Base-by-base conservation (phyloP, 2,329 filamentous ascomycete genomes). In the Rhynchosporium agropyri region DNA sequence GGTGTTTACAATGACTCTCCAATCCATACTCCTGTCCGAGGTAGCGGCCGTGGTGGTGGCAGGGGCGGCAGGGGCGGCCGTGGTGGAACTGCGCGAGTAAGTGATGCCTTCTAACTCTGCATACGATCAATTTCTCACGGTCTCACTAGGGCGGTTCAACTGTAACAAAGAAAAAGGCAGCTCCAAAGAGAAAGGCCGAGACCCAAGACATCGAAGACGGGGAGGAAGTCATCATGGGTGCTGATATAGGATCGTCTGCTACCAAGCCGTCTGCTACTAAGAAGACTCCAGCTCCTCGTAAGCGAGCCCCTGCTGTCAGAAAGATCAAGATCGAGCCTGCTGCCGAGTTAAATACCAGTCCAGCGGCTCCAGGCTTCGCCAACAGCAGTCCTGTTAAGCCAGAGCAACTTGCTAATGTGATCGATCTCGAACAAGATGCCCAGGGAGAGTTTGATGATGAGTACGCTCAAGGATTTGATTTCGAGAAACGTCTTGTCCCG, bases 311-410 rank as follows among this genome's bases (percentile, higher is more conserved):
- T 5, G 3, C 36, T 3, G 9, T 9, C 26, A 54, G 40, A 33
- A 54, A 54, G 36, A n/a, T 40, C 36, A 54, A 42, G 51, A 29
- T 3, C n/a, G 51, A 54, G n/a, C 20, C 51, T 29, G 36, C 36
- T 33, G 9, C 9, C 2, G 51, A 46, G n/a, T 8, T 10, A 20
- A 46, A 46, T 20, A 26, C n/a, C n/a, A 46, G 5, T 2, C 3
- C 20, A n/a, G 4, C n/a, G 7, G 43, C 43, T 26, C 43, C n/a
- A n/a, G 43, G n/a, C 8, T 8, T 20, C n/a, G 4, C n/a, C 43
- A 46, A 46, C 43, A 46, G 20, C 9, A n/a, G 43, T 7, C 8
- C 43, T 10, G 20, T 10, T n/a, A 20, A 20, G 5, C 15, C 26
- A 26, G 43, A 46, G 3, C n/a, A n/a, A n/a, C 36, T 10, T 6